Evolutionary conservation across 75 land plant species (phyloP).

Genomic region (Isoetes taiwanensis): DNA sequence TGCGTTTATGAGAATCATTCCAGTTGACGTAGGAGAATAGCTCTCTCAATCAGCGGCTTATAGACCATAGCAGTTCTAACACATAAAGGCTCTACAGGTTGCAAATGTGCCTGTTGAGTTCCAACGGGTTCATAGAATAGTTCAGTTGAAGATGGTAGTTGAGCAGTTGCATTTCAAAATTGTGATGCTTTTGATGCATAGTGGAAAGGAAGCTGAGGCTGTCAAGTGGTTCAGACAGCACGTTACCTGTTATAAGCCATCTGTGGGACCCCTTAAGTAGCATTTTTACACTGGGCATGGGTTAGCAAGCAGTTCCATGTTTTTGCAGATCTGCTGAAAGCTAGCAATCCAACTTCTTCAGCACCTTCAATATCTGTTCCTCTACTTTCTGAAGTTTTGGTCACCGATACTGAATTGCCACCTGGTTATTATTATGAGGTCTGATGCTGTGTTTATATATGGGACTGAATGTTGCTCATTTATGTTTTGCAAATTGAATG

Average conservation of each 20-base stretch:
- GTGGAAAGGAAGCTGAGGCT: conserved; percentile 85
- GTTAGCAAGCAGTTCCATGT: conserved; percentile 81
- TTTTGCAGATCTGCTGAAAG: conserved; percentile 79
- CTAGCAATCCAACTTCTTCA: conserved; percentile 36
- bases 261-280: conserved; percentile 60
- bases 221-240: conserved; percentile 78
- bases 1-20: too few relatives aligned
- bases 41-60: too few relatives aligned
- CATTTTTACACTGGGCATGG: conserved; percentile 96
- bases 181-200: conserved; percentile 80
- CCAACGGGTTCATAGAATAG: conserved; percentile 64
- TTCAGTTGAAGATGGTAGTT: conserved; percentile 77
- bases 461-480: background rate
- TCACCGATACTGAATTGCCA: conserved; percentile 70
- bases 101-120: conserved; percentile 37
- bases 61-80: too few relatives aligned
- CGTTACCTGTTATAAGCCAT: conserved; percentile 34
- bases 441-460: too few relatives aligned
- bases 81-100: too few relatives aligned
- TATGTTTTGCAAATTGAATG: background rate
- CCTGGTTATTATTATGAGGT: conserved; percentile 91
- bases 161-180: conserved; percentile 91
- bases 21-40: too few relatives aligned
- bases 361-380: conserved; percentile 18
- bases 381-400: conserved; percentile 16